Conservation (phyloP, 768 basidiomycete genomes). For the Galerina sulciceps region DNA sequence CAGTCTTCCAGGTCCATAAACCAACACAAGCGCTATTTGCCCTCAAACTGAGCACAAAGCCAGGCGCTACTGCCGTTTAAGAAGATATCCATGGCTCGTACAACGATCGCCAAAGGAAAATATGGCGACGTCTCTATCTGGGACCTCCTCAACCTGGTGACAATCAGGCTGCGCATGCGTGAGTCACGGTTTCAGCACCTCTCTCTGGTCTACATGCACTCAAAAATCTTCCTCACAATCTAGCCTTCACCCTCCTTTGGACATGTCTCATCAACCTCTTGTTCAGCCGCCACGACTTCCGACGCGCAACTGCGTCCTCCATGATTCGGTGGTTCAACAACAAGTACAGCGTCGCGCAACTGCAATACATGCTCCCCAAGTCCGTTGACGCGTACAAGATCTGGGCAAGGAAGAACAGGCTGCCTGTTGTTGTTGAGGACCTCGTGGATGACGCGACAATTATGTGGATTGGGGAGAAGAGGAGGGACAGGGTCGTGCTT, state of each 20-base stretch:
- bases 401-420: not conserved
- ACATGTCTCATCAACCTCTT: not conserved
- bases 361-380: not conserved
- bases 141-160: not conserved
- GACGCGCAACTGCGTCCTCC: not conserved
- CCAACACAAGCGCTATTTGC: too few species aligned
- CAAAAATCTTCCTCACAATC: not conserved
- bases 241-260: constrained; percentile 1
- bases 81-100: too few species aligned
- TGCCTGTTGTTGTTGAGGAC: constrained; percentile 2
- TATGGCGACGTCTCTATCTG: not conserved
- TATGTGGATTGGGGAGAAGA: constrained; percentile 17
- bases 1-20: too few species aligned
- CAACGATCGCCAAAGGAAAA: not conserved
- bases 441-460: constrained; percentile 11
- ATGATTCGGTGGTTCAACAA: constrained; percentile 1
- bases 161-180: not conserved
- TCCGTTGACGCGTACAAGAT: not conserved
- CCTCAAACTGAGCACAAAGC: too few species aligned
- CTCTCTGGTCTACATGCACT: not conserved
- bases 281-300: not conserved
- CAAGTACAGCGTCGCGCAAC: not conserved
- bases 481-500: constrained; percentile 10
- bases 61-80: too few species aligned
- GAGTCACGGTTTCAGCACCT: not conserved